phyloP scores from a whole-genome alignment of 139 green algal species.

The Chlorella sorokiniana region DNA sequence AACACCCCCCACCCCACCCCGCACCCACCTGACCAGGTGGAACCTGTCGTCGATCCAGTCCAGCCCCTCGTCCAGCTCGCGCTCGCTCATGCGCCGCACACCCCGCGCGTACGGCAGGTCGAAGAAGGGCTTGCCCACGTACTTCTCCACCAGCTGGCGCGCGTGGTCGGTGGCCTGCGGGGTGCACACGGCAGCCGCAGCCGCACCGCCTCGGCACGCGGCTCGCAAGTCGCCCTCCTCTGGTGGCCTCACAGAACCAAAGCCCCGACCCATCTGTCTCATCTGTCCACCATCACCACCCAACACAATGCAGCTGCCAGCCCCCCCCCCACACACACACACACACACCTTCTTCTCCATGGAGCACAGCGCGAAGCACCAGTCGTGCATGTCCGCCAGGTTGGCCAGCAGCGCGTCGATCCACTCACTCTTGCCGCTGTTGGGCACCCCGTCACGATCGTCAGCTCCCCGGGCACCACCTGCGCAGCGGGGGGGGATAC shows the following conservation, averaged over 20 bases:
- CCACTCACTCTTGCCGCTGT: constrained; percentile 97
- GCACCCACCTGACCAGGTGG: constrained; percentile 71
- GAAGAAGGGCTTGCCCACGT: constrained; percentile 77
- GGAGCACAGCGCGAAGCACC: constrained; percentile 88
- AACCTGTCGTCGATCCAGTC: constrained; percentile 87
- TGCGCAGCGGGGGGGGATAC: constrained; percentile 9
- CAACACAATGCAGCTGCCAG: not conserved
- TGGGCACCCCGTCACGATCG: constrained; percentile 95
- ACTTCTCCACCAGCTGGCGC: constrained; percentile 91
- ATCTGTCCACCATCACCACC: not conserved
- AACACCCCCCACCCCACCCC: not conserved
- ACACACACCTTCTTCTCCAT: constrained; percentile 83
- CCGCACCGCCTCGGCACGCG: not conserved
- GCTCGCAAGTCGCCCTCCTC: not conserved
- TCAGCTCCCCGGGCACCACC: constrained; percentile 92
- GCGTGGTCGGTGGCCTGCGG: constrained; percentile 69
- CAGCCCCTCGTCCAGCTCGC: constrained; percentile 70
- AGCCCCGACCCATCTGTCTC: not conserved
- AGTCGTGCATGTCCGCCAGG: constrained; percentile 78
- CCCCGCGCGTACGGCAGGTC: constrained; percentile 52
- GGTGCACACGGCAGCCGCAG: not conserved
- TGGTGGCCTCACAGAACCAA: too few species aligned
- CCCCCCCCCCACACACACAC: not conserved
- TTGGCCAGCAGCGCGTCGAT: constrained; percentile 94
- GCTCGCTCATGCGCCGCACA: constrained; percentile 49